Base-by-base conservation (phyloP, 768 basidiomycete species). In the Boletus sensibilis region DNA sequence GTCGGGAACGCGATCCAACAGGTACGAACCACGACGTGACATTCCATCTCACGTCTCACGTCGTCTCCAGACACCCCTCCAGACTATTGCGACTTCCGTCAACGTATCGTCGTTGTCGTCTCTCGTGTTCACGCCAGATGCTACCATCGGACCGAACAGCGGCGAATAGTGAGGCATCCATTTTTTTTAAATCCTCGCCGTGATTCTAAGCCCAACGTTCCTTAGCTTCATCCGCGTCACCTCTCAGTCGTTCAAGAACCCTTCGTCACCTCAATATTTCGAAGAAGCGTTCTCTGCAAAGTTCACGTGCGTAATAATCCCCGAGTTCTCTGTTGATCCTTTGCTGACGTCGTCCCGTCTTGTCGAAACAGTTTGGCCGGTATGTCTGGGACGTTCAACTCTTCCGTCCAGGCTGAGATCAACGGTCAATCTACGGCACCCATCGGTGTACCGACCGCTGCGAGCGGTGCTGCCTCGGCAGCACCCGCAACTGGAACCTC, bases 161-260 rank as follows among this genome's bases (percentile, higher is more conserved):
- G 40, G 50, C 44, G 65, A 80, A 68, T 90, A 90, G 86, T 88
- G 56, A 38, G 37, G 82, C 67, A 14, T 31, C 7, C 25, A 18
- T 29, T 31, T n/a, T 3, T 14, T 14, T 37, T n/a, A 13, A n/a
- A 29, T 29, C 27, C 10, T 18, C 23, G 11, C 1, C 1, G 2
- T 48, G 16, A 20, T 11, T 34, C 38, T 23, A 38, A 50, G 38
- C 12, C 42, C 3, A 34, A 18, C 4, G 7, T 20, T 20, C 20
- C 23, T 52, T 55, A 90, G 88, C 77, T 94, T 94, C 77, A 80
- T 94, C 66, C 89, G 90, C 46, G 74, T 89, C 65, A 81, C 88
- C 55, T 92, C 91, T 0, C 60, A 78, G 35, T 63, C 37, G 52
- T 61, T 81, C 42, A 86, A 78, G 68, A 83, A 88, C 67, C 45